phyloP scores from a whole-genome alignment of 306 rosid genomes.

The Comarum palustre region DNA sequence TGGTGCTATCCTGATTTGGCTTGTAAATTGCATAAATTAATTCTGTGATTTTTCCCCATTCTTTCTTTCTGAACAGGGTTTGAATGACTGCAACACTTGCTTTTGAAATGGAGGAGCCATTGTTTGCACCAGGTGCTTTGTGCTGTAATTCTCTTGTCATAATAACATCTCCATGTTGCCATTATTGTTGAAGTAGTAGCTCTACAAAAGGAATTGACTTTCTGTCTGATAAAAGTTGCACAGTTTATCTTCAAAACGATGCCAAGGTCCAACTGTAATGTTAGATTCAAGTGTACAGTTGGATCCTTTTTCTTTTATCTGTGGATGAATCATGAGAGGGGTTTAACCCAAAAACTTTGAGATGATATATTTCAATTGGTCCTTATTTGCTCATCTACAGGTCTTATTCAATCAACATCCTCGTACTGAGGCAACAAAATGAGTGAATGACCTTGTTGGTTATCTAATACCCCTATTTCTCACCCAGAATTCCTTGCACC shows the following conservation, averaged over 20 bases:
- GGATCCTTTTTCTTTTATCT: neutral
- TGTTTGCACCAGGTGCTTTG: conserved; percentile 14
- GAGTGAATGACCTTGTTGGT: conserved; percentile 8
- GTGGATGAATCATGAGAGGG: conserved; percentile 3
- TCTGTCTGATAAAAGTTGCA: conserved; percentile 28
- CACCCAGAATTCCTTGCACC: neutral
- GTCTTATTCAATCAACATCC: conserved; percentile 10
- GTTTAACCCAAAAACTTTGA: neutral
- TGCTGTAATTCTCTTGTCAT: conserved; percentile 9
- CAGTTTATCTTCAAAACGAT: conserved; percentile 17
- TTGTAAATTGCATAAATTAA: conserved; percentile 3
- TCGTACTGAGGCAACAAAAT: conserved; percentile 5
- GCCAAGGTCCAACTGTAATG: conserved; percentile 12
- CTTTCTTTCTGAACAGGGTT: conserved; percentile 22
- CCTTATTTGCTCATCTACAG: neutral
- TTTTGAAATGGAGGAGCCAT: conserved; percentile 7
- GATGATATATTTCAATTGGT: conserved; percentile 5
- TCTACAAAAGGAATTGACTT: conserved; percentile 39
- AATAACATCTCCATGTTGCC: neutral
- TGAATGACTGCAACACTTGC: conserved; percentile 7
- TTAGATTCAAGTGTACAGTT: neutral
- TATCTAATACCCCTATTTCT: neutral
- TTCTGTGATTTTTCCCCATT: neutral
- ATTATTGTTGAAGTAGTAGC: conserved; percentile 14
- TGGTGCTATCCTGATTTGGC: conserved; percentile 2